These are phyloP conservation scores for Xylona heveae DNA, from an alignment of 495 filamentous ascomycete genomes.

Conservation along the genomic window DNA sequence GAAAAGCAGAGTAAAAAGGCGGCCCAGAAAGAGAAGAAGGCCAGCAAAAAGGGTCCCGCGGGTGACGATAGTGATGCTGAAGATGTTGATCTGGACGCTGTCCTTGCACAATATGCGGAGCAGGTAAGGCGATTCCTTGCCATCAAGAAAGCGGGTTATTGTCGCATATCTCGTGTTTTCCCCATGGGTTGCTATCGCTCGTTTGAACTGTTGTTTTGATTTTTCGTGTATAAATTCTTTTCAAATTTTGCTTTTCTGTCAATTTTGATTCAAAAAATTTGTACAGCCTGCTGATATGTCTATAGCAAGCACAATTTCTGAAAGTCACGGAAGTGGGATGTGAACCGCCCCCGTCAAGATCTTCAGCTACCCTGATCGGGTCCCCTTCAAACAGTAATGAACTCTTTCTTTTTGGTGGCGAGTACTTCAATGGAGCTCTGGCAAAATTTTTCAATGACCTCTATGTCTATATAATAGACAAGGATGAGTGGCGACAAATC, in stretches of 20 bases:
- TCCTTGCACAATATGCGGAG: slow-evolving; percentile 70
- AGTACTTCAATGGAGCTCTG: slow-evolving; percentile 41
- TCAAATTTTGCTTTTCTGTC: not conserved
- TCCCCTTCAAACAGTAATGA: slow-evolving; percentile 74
- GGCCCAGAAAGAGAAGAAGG: slow-evolving; percentile 40
- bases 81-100: slow-evolving; percentile 88
- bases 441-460: slow-evolving; percentile 50
- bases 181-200: too few species aligned
- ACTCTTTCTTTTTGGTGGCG: slow-evolving; percentile 78
- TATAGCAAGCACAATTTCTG: slow-evolving; percentile 73
- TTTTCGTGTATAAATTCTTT: too few species aligned
- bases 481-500: slow-evolving; percentile 70
- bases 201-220: too few species aligned
- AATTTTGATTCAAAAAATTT: slow-evolving; percentile 7
- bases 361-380: slow-evolving; percentile 58
- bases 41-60: slow-evolving; percentile 27
- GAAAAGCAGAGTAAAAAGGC: slow-evolving; percentile 45
- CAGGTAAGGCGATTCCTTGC: slow-evolving; percentile 13
- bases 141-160: too few species aligned
- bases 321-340: slow-evolving; percentile 70
- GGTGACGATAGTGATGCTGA: slow-evolving; percentile 60
- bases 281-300: too few species aligned
- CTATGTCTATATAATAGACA: slow-evolving; percentile 75
- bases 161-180: too few species aligned
- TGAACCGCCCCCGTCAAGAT: slow-evolving; percentile 57